Base-by-base conservation (phyloP, 495 filamentous ascomycete species). In the Amniculicola lignicola region DNA sequence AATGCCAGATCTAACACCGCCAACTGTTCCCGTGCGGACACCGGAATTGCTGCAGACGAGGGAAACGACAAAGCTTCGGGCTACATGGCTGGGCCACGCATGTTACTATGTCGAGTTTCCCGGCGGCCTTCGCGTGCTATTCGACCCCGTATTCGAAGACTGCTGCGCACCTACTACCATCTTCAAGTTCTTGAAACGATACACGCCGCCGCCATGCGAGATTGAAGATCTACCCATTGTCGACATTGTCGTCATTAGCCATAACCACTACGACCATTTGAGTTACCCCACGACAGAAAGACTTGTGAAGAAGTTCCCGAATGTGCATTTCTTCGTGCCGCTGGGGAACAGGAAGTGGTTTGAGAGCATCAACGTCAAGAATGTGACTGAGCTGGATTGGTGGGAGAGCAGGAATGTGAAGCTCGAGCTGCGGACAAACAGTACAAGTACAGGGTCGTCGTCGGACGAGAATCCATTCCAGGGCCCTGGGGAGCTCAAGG, bases 61-160 rank as follows among this genome's bases (percentile, higher is more conserved):
- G 47, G 76, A 59, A 67, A 72, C 83, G 3, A 61, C 66, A 35
- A 75, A 71, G 11, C 81, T 98, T 6, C 85, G 92, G 16, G 90
- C 92, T 33, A 98, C 93, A 27, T 98, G 93, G 93, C 81, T 98
- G 3, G 93, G 93, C 9, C 93, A 98, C 71, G 90, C 93, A 0
- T 96, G 89, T 72, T 96, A 90, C 70, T 89, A 87, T 66, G 84
- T 95, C 47, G 93, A 96, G 67, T 96, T 95, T 63, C 92, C 93
- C 14, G 72, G 77, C 47, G 93, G 93, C 0, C 74, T 98, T 18
- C 83, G 92, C 33, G 90, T 95, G 1, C 79, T 98, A 10, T 96
- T 96, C 68, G 93, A 98, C 68, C 93, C 93, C 1, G 92, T 98
- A 14, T 96, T 98, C 54, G 89, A 90, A 58, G 80, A 87, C 49